phyloP scores from a whole-genome alignment of 768 basidiomycete genomes.

The Russula vinacea region DNA sequence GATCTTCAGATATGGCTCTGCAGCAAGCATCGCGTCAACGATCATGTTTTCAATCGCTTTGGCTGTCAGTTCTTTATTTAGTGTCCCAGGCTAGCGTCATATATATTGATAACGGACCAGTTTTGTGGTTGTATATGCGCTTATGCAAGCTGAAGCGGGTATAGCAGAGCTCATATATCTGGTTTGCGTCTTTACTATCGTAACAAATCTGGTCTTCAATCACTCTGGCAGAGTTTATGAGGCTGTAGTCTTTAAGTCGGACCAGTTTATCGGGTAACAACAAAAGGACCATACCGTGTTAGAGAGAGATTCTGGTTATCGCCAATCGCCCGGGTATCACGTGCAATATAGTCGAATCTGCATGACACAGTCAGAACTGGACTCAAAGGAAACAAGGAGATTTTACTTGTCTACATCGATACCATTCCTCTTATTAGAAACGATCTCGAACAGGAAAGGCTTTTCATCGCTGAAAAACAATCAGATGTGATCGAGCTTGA shows the following conservation, averaged over 20 bases:
- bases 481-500: background rate
- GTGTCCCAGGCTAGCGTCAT: background rate
- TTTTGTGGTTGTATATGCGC: conserved; percentile 78
- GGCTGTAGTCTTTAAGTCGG: conserved; percentile 40
- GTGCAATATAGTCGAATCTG: conserved; percentile 75
- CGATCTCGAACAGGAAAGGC: conserved; percentile 77
- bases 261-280: background rate
- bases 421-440: conserved; percentile 77
- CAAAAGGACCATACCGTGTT: conserved; percentile 39
- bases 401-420: conserved; percentile 82
- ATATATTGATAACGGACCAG: conserved; percentile 42
- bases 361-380: background rate
- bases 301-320: conserved; percentile 53
- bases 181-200: conserved; percentile 75
- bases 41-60: conserved; percentile 83
- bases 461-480: conserved; percentile 45
- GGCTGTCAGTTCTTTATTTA: conserved; percentile 41
- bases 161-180: conserved; percentile 69
- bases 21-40: conserved; percentile 68
- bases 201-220: conserved; percentile 75
- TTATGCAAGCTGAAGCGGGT: conserved; percentile 81
- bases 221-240: conserved; percentile 72
- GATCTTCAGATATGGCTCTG: conserved; percentile 63
- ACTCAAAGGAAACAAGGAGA: background rate
- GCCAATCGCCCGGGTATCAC: conserved; percentile 72